Percentiles rank a stretch among this genome's conserved stretches.
Conservation (phyloP, 352 stramenopile species). For the Pythium plurisporium region DNA sequence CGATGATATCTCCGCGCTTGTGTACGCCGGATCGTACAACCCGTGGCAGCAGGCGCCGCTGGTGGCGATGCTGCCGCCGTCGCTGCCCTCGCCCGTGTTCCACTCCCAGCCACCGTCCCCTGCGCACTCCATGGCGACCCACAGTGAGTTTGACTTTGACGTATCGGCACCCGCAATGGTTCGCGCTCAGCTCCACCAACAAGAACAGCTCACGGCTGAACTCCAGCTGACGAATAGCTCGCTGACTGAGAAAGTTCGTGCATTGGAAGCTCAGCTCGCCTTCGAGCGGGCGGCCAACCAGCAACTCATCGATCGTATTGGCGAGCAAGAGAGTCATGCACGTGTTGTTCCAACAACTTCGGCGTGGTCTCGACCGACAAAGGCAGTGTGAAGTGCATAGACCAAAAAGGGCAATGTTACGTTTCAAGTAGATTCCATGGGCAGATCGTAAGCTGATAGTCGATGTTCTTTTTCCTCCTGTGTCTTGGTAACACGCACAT, state of each 20-base stretch:
- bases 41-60: constrained; percentile 7
- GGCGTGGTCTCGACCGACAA: neutral
- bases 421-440: too few species aligned
- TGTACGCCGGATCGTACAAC: constrained; percentile 16
- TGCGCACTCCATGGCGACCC: neutral
- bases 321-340: neutral
- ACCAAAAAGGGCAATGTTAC: too few species aligned
- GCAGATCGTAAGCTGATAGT: too few species aligned
- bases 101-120: constrained; percentile 13
- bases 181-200: neutral
- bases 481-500: too few species aligned
- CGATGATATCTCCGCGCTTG: constrained; percentile 5
- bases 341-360: neutral
- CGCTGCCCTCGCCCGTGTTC: constrained; percentile 7
- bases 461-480: too few species aligned
- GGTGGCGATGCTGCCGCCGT: neutral
- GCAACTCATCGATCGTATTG: constrained; percentile 1
- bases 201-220: constrained; percentile 5
- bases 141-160: constrained; percentile 7
- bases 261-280: constrained; percentile 2
- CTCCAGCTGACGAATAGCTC: neutral
- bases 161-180: neutral
- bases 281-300: constrained; percentile 1
- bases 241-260: neutral
- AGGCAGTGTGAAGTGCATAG: constrained; percentile 1